A percentile compares a stretch with the other conserved stretches of the same genome.
Evolutionary conservation across 2,329 filamentous ascomycete genomes (phyloP).

Genomic region (Curvularia hawaiiensis): DNA sequence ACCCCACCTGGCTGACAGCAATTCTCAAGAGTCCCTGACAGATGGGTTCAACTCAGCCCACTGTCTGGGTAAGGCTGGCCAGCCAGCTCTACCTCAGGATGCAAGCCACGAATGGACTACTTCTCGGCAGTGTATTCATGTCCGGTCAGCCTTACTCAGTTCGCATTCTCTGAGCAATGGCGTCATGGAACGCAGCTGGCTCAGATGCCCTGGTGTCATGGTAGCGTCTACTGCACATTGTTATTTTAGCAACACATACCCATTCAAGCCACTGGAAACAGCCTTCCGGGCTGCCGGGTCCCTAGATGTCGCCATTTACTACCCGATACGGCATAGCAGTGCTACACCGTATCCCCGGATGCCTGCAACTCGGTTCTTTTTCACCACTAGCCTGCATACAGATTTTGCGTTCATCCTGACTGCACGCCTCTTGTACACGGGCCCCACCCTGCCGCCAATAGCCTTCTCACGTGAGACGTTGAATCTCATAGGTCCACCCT

Average conservation of each 20-base stretch:
- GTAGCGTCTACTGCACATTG: slow-evolving; percentile 1
- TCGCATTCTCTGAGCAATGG: not conserved
- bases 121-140: slow-evolving; percentile 5
- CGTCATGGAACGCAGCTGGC: slow-evolving; percentile 3
- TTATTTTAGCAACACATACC: slow-evolving; percentile 5
- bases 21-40: slow-evolving; percentile 5
- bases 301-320: not conserved
- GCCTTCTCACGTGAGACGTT: not conserved
- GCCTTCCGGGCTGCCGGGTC: not conserved
- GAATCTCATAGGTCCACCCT: slow-evolving; percentile 5
- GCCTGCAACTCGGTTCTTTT: slow-evolving; percentile 9
- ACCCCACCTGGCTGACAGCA: slow-evolving; percentile 18
- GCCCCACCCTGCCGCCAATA: not conserved
- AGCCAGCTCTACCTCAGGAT: slow-evolving; percentile 7
- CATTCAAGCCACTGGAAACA: not conserved
- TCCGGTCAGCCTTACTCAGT: slow-evolving; percentile 13
- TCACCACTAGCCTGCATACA: slow-evolving; percentile 1
- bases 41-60: slow-evolving; percentile 7
- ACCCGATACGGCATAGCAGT: slow-evolving; percentile 1
- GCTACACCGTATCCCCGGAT: slow-evolving; percentile 5
- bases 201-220: not conserved
- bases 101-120: slow-evolving; percentile 10
- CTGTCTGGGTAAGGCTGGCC: not conserved
- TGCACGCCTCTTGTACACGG: slow-evolving; percentile 3
- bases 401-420: slow-evolving; percentile 1